These are phyloP conservation scores for Asparagopsis taxiformis DNA, from an alignment of 31 red algal species.

Conservation along the genomic window DNA sequence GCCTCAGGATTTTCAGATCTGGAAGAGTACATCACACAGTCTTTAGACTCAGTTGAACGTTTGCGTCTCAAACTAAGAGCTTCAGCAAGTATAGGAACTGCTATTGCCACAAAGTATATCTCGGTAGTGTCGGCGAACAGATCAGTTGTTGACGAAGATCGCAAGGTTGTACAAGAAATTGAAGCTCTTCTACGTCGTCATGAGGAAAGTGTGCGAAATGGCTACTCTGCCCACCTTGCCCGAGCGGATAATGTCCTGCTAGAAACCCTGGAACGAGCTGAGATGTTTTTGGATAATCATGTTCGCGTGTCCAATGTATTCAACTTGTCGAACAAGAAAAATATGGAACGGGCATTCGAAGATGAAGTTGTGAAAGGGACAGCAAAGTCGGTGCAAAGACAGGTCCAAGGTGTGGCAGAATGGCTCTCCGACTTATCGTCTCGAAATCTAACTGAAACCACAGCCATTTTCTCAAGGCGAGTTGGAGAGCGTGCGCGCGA, in stretches of 20 bases:
- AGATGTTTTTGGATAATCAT: conserved; percentile 23
- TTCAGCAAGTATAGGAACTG: conserved; percentile 6
- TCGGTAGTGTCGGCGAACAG: conserved; percentile 9
- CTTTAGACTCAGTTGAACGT: conserved; percentile 42
- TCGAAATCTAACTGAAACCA: conserved; percentile 25
- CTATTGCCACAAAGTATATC: conserved; percentile 13
- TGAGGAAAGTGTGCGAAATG: conserved; percentile 13
- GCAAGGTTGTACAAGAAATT: not conserved
- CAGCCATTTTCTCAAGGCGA: conserved; percentile 31
- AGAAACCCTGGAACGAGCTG: conserved; percentile 7
- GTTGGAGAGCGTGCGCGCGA: conserved; percentile 27
- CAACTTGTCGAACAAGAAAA: conserved; percentile 4
- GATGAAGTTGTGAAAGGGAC: conserved; percentile 26
- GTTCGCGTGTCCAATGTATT: conserved; percentile 12
- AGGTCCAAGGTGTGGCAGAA: conserved; percentile 20
- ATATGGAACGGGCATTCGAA: conserved; percentile 18
- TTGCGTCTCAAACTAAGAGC: conserved; percentile 49
- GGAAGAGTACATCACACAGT: conserved; percentile 42
- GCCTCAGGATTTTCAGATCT: conserved; percentile 24
- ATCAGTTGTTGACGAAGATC: conserved; percentile 12
- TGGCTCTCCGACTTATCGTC: conserved; percentile 18
- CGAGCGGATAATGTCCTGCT: conserved; percentile 27
- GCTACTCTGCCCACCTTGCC: conserved; percentile 11
- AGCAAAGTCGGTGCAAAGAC: conserved; percentile 2
- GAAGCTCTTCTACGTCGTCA: not conserved